A percentile compares a stretch with the other conserved stretches of the same genome.
Conservation (phyloP, 768 basidiomycete species). For the Auricularia sp. region DNA sequence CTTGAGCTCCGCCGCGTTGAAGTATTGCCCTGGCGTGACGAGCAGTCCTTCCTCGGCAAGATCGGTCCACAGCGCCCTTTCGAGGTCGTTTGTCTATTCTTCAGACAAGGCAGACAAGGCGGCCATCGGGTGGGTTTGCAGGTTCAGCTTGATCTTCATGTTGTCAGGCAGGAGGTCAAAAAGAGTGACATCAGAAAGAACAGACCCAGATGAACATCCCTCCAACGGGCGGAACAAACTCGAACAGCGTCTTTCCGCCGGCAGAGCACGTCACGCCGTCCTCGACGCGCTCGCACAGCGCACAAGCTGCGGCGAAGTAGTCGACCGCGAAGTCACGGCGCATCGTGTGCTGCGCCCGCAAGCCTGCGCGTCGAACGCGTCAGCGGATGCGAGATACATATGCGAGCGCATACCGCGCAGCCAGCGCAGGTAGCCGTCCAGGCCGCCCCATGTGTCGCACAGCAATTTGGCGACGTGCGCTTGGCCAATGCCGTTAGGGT, state of each 20-base stretch:
- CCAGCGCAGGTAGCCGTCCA: slow-evolving; percentile 70
- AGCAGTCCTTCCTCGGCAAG: slow-evolving; percentile 56
- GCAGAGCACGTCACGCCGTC: slow-evolving; percentile 13
- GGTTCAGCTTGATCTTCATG: slow-evolving; percentile 40
- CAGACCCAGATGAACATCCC: slow-evolving; percentile 69
- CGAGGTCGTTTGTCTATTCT: slow-evolving; percentile 32
- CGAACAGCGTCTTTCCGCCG: slow-evolving; percentile 35
- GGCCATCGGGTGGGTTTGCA: slow-evolving; percentile 44
- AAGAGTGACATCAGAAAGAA: not conserved
- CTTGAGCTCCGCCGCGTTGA: slow-evolving; percentile 15
- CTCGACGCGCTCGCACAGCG: slow-evolving; percentile 17
- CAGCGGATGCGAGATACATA: not conserved
- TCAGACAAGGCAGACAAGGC: slow-evolving; percentile 12
- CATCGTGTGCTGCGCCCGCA: slow-evolving; percentile 44
- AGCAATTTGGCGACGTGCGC: slow-evolving; percentile 53
- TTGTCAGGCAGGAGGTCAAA: not conserved
- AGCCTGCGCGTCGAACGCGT: slow-evolving; percentile 11
- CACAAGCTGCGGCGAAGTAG: slow-evolving; percentile 50
- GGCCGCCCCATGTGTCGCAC: slow-evolving; percentile 44
- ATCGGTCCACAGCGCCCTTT: slow-evolving; percentile 49
- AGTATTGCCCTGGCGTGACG: slow-evolving; percentile 48
- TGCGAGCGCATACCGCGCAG: slow-evolving; percentile 33
- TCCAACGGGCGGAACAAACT: slow-evolving; percentile 63
- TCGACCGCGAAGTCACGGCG: slow-evolving; percentile 61
- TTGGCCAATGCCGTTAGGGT: slow-evolving; percentile 64